phyloP scores from a whole-genome alignment of 2,329 filamentous ascomycete genomes.

The Exophiala sp. region DNA sequence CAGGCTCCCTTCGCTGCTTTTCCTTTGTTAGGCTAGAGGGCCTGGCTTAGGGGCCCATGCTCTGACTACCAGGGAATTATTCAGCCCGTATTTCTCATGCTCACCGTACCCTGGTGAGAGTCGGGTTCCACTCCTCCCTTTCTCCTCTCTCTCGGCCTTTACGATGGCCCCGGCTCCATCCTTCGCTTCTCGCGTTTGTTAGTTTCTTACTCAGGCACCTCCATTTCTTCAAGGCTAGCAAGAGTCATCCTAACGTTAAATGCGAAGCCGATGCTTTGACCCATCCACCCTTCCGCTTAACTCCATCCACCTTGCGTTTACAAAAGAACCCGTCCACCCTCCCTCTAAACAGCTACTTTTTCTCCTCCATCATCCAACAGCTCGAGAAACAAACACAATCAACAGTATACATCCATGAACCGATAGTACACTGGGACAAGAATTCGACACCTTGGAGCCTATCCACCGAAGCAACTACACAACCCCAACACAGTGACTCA shows the following conservation, averaged over 20 bases:
- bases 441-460: background rate
- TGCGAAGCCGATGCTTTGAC: constrained; percentile 12
- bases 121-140: background rate
- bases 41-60: too few species aligned
- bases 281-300: constrained; percentile 7
- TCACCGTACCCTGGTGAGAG: background rate
- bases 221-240: constrained; percentile 1
- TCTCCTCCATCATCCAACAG: constrained; percentile 10
- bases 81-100: background rate
- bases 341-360: constrained; percentile 7
- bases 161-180: constrained; percentile 8
- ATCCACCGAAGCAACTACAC: background rate
- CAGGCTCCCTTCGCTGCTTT: background rate
- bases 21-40: background rate
- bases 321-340: constrained; percentile 23
- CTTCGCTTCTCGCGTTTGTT: constrained; percentile 4
- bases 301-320: constrained; percentile 14
- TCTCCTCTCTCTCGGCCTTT: constrained; percentile 12
- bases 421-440: background rate
- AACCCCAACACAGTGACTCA: constrained; percentile 8
- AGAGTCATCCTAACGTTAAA: constrained; percentile 16
- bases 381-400: background rate
- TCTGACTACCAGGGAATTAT: too few species aligned
- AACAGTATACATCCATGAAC: constrained; percentile 7
- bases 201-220: constrained; percentile 23